These are phyloP conservation scores for Fusarium pseudocircinatum DNA, from an alignment of 2,329 filamentous ascomycete species.

Conservation along the genomic window DNA sequence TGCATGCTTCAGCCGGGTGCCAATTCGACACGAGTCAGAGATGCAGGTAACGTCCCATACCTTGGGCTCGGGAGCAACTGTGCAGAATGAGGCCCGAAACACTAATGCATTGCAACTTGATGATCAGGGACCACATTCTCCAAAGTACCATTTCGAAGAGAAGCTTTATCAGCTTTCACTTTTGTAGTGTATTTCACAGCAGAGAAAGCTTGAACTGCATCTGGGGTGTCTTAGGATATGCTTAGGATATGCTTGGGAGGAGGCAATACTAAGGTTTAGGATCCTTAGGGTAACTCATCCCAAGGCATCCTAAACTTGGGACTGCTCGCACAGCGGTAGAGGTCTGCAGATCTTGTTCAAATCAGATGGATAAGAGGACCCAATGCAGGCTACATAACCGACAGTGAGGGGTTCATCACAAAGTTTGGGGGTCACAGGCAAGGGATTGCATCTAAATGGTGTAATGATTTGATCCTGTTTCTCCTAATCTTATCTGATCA, in stretches of 20 bases:
- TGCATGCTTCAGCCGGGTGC: neutral
- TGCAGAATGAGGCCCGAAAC: slow-evolving; percentile 10
- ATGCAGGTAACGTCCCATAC: neutral
- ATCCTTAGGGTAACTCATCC: neutral
- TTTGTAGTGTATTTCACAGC: neutral
- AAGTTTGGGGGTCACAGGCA: slow-evolving; percentile 2
- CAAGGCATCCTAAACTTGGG: neutral
- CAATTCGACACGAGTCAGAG: neutral
- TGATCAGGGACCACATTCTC: neutral
- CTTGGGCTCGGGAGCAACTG: neutral
- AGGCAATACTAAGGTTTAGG: neutral
- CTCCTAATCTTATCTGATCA: slow-evolving; percentile 32
- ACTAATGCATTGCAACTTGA: neutral
- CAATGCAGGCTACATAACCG: neutral
- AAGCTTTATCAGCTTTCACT: neutral
- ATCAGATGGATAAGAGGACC: neutral
- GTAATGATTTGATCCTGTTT: slow-evolving; percentile 4
- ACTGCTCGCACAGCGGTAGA: neutral
- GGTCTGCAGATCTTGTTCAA: neutral
- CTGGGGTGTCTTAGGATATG: neutral
- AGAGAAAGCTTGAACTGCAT: neutral
- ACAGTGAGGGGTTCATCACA: neutral
- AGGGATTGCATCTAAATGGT: neutral
- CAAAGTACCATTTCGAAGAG: neutral
- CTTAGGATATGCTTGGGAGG: neutral